Conservation (phyloP, 208 protist genomes). For the Histomonas meleagridis region DNA sequence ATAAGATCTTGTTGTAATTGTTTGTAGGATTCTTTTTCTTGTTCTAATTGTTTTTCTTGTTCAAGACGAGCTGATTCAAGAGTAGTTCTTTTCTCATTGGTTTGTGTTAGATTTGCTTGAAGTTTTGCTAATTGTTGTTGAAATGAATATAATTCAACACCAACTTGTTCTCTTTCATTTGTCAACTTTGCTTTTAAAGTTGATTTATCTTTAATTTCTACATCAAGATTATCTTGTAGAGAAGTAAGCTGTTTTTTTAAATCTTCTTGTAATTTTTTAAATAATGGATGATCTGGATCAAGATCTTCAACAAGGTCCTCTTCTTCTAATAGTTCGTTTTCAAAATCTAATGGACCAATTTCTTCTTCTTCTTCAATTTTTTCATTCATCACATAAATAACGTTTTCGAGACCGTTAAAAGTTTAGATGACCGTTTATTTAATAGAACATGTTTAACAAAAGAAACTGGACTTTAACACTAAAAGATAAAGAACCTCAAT, state of each 20-base stretch:
- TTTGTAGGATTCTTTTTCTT: not conserved
- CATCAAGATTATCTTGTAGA: not conserved
- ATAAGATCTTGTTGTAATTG: not conserved
- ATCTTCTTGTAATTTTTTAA: not conserved
- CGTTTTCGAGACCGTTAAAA: too few relatives aligned
- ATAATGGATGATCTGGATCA: not conserved
- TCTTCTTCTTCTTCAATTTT: too few relatives aligned
- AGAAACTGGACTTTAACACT: not conserved
- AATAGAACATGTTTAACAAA: too few relatives aligned
- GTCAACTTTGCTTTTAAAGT: not conserved
- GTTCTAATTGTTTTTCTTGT: not conserved
- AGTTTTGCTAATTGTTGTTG: conserved; percentile 22
- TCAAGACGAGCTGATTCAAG: not conserved
- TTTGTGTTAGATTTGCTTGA: not conserved
- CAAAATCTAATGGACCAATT: too few relatives aligned
- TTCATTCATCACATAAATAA: too few relatives aligned
- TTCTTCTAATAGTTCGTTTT: not conserved
- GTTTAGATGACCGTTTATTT: too few relatives aligned
- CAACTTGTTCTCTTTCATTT: not conserved
- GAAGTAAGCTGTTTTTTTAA: not conserved
- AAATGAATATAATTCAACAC: conserved; percentile 21
- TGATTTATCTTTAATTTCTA: not conserved
- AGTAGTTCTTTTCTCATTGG: not conserved
- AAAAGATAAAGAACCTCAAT: not conserved
- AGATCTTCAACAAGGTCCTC: not conserved